These are phyloP conservation scores for Plasmodium reichenowi DNA, from an alignment of 169 alveolate species.

Conservation along the genomic window DNA sequence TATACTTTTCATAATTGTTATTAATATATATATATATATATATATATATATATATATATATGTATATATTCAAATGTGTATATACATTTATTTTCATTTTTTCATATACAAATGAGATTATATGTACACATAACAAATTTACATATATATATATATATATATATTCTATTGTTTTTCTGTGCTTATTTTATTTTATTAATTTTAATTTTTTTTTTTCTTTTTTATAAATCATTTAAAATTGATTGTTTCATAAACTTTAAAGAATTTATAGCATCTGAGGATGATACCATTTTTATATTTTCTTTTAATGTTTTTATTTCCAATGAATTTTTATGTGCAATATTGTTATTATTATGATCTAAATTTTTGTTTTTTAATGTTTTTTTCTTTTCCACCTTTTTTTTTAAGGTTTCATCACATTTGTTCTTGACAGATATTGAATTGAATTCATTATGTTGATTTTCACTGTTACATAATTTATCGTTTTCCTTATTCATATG, in stretches of 20 bases:
- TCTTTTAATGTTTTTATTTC: slow-evolving; percentile 52
- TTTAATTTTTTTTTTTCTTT: slow-evolving; percentile 9
- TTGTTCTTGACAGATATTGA: not conserved
- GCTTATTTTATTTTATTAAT: not conserved
- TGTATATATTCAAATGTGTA: too few species aligned
- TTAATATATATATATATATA: too few species aligned
- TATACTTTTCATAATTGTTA: too few species aligned
- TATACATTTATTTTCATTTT: too few species aligned
- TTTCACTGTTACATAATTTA: not conserved
- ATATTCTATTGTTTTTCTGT: slow-evolving; percentile 1
- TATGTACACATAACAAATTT: not conserved
- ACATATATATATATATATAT: not conserved
- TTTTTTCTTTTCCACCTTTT: not conserved
- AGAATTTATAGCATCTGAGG: slow-evolving; percentile 65
- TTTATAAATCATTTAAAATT: slow-evolving; percentile 70
- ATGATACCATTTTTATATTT: slow-evolving; percentile 61
- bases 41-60: too few species aligned
- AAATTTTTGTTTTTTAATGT: not conserved
- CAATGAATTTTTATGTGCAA: slow-evolving; percentile 14
- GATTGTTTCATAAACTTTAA: slow-evolving; percentile 67
- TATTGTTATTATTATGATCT: slow-evolving; percentile 18
- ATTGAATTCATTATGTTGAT: too few species aligned
- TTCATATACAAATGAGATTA: not conserved
- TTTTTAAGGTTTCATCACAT: not conserved
- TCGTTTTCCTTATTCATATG: not conserved